Percentiles rank a stretch among this genome's conserved stretches.
phyloP scores from a whole-genome alignment of 148 eudicot species.

The Polygonum aviculare region DNA sequence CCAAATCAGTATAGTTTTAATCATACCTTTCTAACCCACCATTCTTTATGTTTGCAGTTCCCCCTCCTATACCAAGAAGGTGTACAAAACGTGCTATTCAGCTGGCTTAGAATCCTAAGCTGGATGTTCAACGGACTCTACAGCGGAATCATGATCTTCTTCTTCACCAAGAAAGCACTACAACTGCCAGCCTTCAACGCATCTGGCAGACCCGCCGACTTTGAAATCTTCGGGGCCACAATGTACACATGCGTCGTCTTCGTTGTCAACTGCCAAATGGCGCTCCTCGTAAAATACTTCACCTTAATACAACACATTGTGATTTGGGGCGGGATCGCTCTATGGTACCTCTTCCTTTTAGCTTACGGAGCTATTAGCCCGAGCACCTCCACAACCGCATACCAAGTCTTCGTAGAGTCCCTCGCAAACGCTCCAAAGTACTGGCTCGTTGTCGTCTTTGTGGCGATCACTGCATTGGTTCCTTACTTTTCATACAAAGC shows the following conservation, averaged over 20 bases:
- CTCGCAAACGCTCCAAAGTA: conserved; percentile 51
- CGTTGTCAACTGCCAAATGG: conserved; percentile 91
- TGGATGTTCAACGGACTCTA: conserved; percentile 92
- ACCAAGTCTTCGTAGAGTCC: conserved; percentile 54
- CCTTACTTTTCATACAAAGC: conserved; percentile 57
- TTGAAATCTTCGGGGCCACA: conserved; percentile 60
- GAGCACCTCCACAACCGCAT: conserved; percentile 48
- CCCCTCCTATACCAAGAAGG: conserved; percentile 97
- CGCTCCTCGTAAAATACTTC: conserved; percentile 79
- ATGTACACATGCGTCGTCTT: conserved; percentile 83
- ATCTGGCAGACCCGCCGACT: conserved; percentile 50
- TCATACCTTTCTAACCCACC: not conserved
- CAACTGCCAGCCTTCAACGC: conserved; percentile 43
- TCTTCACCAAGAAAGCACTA: conserved; percentile 54
- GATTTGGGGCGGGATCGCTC: conserved; percentile 75
- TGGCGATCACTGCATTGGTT: conserved; percentile 49
- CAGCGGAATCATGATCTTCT: conserved; percentile 67
- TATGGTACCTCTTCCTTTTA: conserved; percentile 71
- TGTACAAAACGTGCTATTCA: conserved; percentile 77
- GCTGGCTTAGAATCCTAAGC: conserved; percentile 83
- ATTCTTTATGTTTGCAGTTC: conserved; percentile 38
- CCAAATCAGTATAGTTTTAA: too few species aligned
- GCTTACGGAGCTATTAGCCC: conserved; percentile 53
- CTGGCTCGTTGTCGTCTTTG: conserved; percentile 54
- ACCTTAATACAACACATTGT: conserved; percentile 73